A percentile compares a stretch with the other conserved stretches of the same genome.
These are phyloP conservation scores for Microcyclospora pomicola DNA, from an alignment of 2,329 filamentous ascomycete genomes.

Conservation along the genomic window DNA sequence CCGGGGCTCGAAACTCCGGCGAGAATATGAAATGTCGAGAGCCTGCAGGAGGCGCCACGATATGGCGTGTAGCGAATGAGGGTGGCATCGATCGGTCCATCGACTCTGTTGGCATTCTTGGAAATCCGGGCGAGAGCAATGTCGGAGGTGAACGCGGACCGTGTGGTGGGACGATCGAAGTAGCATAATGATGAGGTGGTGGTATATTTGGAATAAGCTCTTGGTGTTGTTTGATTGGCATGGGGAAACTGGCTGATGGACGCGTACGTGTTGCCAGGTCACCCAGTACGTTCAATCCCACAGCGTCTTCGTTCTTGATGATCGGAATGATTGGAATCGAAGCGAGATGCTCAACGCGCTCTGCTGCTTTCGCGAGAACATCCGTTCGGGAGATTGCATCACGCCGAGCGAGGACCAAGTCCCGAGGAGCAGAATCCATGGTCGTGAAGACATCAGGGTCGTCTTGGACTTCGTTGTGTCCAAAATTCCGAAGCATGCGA, in stretches of 20 bases:
- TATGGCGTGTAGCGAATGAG: conserved; percentile 1
- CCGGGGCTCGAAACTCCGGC: no score
- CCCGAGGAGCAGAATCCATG: conserved; percentile 28
- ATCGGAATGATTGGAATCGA: conserved; percentile 16
- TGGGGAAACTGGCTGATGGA: neutral
- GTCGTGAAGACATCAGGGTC: conserved; percentile 24
- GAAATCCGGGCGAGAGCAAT: neutral
- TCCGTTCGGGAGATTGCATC: conserved; percentile 21
- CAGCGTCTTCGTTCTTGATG: conserved; percentile 32
- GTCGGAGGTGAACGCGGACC: neutral
- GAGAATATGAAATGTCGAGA: neutral
- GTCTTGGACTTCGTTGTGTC: conserved; percentile 21
- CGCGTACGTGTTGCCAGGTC: conserved; percentile 15
- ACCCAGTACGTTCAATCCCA: conserved; percentile 22
- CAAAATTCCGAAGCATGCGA: conserved; percentile 17
- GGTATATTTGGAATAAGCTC: no score
- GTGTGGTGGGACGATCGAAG: neutral
- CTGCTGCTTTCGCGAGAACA: conserved; percentile 24
- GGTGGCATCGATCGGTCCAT: conserved; percentile 2
- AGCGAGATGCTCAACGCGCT: conserved; percentile 15
- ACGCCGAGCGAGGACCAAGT: conserved; percentile 25
- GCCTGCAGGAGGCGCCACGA: neutral
- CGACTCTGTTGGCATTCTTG: neutral
- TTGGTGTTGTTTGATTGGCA: neutral
- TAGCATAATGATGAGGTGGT: no score